Evolutionary conservation across 495 filamentous ascomycete genomes (phyloP).

Genomic region (Poronia punctata): DNA sequence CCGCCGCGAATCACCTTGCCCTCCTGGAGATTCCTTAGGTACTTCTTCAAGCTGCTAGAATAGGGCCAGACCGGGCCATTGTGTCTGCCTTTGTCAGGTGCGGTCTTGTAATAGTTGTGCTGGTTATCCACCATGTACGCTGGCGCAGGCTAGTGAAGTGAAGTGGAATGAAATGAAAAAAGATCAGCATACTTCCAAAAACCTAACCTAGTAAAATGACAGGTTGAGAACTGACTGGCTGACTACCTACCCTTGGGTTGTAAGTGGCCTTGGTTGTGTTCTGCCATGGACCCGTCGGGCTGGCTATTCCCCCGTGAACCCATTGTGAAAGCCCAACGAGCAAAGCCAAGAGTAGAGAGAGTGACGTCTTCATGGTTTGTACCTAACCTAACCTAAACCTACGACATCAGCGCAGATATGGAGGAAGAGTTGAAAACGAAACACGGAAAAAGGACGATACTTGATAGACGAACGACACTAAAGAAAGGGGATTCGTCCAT

Average conservation of each 20-base stretch:
- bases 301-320: background rate
- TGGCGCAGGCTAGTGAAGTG: conserved; percentile 8
- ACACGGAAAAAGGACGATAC: no score
- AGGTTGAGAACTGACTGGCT: background rate
- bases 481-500: no score
- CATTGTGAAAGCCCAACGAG: background rate
- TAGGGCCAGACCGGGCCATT: conserved; percentile 13
- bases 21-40: conserved; percentile 1
- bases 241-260: background rate
- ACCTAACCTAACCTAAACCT: no score
- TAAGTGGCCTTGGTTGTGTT: background rate
- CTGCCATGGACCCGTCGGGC: background rate
- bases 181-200: background rate
- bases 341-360: background rate
- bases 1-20: background rate
- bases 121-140: conserved; percentile 16
- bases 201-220: no score
- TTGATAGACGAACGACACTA: no score
- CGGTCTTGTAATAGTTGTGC: conserved; percentile 10
- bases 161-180: no score
- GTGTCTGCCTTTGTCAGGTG: conserved; percentile 14
- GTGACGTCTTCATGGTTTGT: background rate
- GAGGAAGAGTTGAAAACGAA: no score
- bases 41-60: conserved; percentile 5
- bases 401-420: no score